Base-by-base conservation (phyloP, 768 basidiomycete genomes). In the Agaricus sinodeliciosus region DNA sequence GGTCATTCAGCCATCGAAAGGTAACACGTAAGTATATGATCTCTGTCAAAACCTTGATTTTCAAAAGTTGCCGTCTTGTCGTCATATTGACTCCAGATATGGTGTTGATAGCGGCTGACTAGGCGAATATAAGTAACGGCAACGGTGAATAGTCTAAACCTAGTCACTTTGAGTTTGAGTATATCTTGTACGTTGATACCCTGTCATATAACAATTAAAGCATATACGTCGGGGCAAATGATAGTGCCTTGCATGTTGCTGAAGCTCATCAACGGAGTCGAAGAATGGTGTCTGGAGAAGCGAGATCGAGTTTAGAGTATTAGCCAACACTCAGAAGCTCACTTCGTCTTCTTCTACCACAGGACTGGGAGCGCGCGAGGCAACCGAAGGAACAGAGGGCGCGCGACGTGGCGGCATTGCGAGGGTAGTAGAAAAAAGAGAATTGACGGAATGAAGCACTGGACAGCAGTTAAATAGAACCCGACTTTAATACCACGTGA, bases 141-240 rank as follows among this genome's bases (percentile, higher is more conserved):
- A 13, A 59, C 27, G 15, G 7, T 31, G 19, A 22, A 7, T 34
- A 27, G 42, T 40, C 27, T 39, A 37, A 67, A 48, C 62, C 65
- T 18, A 61, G 67, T 59, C 43, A 84, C 90, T 71, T 96, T 96
- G 57, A 97, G 81, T 69, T 97, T 97, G 47, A 87, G 66, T 52
- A 97, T 96, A 64, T 97, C 94, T 73, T 95, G 92, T 25, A 93
- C 84, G 58, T 94, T 95, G 67, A 95, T 94, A 12, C 94, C 93
- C 93, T 95, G 53, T 34, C 27, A 59, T 7, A 37, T 25, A 49
- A 31, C 3, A 42, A 42, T 43, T 47, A 48, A 37, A 55, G 41
- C 35, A 58, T 28, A 48, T 42, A 34, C 18, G 16, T 40, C 25
- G 43, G 28, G 43, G 50, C 50, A 22, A 26, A 3, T 3, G 16